A percentile compares a stretch with the other conserved stretches of the same genome.
Evolutionary conservation across 768 basidiomycete genomes (phyloP).

Genomic region (Rhodotorula graminis): DNA sequence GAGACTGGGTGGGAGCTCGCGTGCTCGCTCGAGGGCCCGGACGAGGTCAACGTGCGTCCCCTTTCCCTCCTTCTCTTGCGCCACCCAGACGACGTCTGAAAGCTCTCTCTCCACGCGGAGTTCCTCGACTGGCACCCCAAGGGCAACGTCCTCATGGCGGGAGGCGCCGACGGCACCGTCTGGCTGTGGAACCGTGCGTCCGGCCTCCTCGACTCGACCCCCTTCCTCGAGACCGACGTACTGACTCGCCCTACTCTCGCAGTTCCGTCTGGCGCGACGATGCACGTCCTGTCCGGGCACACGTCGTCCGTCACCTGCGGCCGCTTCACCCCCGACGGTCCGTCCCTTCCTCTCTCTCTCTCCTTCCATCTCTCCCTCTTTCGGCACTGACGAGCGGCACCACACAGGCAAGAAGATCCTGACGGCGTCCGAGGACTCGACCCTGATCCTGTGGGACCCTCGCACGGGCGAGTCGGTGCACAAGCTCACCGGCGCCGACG

Average conservation of each 20-base stretch:
- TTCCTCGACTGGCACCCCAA: constrained; percentile 96
- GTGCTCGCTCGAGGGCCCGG: constrained; percentile 84
- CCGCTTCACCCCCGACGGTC: constrained; percentile 85
- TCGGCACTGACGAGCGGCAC: not conserved
- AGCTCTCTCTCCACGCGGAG: constrained; percentile 49
- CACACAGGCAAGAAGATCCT: constrained; percentile 81
- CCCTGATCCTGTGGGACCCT: constrained; percentile 86
- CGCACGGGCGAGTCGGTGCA: constrained; percentile 65
- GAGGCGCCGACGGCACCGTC: constrained; percentile 84
- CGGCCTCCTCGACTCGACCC: constrained; percentile 3
- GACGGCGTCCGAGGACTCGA: constrained; percentile 76
- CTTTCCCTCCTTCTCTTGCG: not conserved
- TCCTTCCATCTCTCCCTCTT: not conserved
- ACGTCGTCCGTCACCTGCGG: constrained; percentile 76
- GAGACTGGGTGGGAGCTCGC: constrained; percentile 88
- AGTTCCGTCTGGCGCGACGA: constrained; percentile 92
- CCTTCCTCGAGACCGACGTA: not conserved
- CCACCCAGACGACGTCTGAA: too few relatives aligned
- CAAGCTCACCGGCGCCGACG: constrained; percentile 68
- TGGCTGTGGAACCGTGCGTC: constrained; percentile 96
- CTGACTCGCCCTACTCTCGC: not conserved
- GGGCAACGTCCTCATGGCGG: constrained; percentile 78
- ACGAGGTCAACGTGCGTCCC: constrained; percentile 76
- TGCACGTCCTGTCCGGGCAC: constrained; percentile 94
- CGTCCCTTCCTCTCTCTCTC: constrained; percentile 15